Percentiles rank a stretch among this genome's conserved stretches.
Conservation (phyloP, 257 asterid genomes). For the Solanum habrochaites region DNA sequence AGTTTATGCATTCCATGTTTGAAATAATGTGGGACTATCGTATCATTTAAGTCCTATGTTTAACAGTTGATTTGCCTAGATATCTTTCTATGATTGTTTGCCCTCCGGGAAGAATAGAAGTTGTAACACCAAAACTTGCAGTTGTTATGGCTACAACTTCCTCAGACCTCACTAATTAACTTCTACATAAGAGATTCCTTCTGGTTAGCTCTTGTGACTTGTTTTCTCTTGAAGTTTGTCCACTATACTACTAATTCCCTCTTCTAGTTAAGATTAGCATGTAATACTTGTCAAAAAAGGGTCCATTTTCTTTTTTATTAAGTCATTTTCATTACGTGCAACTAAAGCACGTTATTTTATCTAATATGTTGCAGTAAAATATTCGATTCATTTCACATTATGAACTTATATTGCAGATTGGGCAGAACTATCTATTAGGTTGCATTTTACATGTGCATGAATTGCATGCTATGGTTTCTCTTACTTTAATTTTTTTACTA, state of each 20-base stretch:
- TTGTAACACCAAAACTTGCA: not conserved
- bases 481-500: not conserved
- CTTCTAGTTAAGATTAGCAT: not conserved
- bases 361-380: too few relatives aligned
- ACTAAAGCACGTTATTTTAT: too few relatives aligned
- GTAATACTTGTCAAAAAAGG: not conserved
- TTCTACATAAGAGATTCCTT: too few relatives aligned
- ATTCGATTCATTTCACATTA: not conserved
- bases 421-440: not conserved
- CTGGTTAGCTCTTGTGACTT: not conserved
- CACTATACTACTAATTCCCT: not conserved
- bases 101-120: not conserved
- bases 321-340: not conserved
- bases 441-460: not conserved
- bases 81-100: not conserved
- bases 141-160: too few relatives aligned
- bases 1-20: not conserved
- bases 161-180: not conserved
- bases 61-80: not conserved
- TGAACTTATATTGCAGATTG: slow-evolving; percentile 1
- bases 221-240: not conserved
- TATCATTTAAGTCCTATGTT: not conserved
- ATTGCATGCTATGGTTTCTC: too few relatives aligned
- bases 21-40: not conserved
- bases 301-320: not conserved